A percentile compares a stretch with the other conserved stretches of the same genome.
Conservation (phyloP, 1,284 basidiomycete species). For the Violaceomyces palustris region DNA sequence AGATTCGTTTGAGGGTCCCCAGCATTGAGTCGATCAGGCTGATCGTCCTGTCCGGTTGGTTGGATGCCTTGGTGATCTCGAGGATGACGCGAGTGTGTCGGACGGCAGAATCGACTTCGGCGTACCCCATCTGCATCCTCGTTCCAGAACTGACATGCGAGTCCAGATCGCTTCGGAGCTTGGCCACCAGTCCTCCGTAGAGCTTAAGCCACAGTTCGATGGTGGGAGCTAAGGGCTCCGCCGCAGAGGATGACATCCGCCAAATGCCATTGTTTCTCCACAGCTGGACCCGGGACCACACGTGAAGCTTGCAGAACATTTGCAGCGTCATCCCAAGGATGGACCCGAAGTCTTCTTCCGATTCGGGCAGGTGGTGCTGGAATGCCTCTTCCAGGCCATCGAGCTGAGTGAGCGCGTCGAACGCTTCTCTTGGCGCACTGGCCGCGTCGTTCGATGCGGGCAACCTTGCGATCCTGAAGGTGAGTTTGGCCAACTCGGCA, state of each 20-base stretch:
- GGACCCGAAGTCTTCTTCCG: constrained; percentile 12
- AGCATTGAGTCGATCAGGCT: constrained; percentile 5
- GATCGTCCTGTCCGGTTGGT: constrained; percentile 1
- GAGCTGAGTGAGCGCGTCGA: constrained; percentile 4
- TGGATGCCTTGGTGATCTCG: constrained; percentile 10
- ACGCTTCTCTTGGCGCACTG: constrained; percentile 7
- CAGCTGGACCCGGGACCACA: constrained; percentile 25
- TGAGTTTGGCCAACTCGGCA: constrained; percentile 13
- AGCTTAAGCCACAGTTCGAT: constrained; percentile 20
- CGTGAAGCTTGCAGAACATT: constrained; percentile 31
- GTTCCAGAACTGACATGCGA: constrained; percentile 12
- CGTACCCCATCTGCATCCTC: constrained; percentile 2
- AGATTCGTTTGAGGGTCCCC: constrained; percentile 11
- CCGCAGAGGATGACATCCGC: constrained; percentile 9
- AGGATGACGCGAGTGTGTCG: constrained; percentile 9
- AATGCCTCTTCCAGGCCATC: constrained; percentile 18
- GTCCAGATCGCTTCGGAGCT: constrained; percentile 17
- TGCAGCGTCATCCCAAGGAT: constrained; percentile 23
- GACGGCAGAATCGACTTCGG: constrained; percentile 16
- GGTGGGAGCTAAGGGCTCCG: constrained; percentile 13
- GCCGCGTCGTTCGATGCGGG: constrained; percentile 9
- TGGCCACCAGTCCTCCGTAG: constrained; percentile 9
- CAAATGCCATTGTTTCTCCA: constrained; percentile 33
- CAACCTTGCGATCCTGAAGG: constrained; percentile 11
- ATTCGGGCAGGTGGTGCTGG: constrained; percentile 15